A percentile compares a stretch with the other conserved stretches of the same genome.
Evolutionary conservation across 2,329 filamentous ascomycete species (phyloP).

Genomic region (Periconia sp.): DNA sequence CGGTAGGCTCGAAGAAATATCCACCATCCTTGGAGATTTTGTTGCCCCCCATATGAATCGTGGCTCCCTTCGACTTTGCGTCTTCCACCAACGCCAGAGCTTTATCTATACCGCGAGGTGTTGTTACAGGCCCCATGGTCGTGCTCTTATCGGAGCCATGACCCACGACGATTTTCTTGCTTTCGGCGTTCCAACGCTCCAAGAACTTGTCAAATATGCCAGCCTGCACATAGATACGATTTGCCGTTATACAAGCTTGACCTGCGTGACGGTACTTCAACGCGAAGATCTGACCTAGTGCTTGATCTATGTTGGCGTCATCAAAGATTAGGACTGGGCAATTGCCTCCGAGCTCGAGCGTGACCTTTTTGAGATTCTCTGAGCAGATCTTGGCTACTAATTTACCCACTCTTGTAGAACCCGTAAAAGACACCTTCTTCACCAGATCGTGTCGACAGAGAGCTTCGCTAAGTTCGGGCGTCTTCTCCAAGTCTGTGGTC

Average conservation of each 20-base stretch:
- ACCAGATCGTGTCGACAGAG: conserved; percentile 60
- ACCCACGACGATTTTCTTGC: conserved; percentile 59
- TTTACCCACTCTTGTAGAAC: conserved; percentile 62
- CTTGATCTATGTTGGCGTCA: conserved; percentile 63
- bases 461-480: conserved; percentile 56
- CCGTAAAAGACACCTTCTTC: conserved; percentile 65
- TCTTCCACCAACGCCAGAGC: conserved; percentile 63
- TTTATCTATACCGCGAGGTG: conserved; percentile 58
- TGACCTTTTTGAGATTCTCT: conserved; percentile 64
- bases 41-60: conserved; percentile 63
- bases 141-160: conserved; percentile 61
- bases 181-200: conserved; percentile 54
- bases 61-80: conserved; percentile 64
- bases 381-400: conserved; percentile 62
- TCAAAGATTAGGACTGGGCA: conserved; percentile 67
- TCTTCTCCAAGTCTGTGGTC: conserved; percentile 60
- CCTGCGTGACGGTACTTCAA: conserved; percentile 63
- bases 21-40: conserved; percentile 52
- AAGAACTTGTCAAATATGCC: conserved; percentile 65
- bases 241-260: conserved; percentile 67
- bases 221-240: conserved; percentile 65
- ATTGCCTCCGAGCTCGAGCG: conserved; percentile 66
- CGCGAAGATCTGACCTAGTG: conserved; percentile 48
- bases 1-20: conserved; percentile 71
- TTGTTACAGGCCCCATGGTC: conserved; percentile 64